Evolutionary conservation across 139 green algal genomes (phyloP), one percentile per base, ranked within the genome.

Genomic region (Picochlorum sp.): DNA sequence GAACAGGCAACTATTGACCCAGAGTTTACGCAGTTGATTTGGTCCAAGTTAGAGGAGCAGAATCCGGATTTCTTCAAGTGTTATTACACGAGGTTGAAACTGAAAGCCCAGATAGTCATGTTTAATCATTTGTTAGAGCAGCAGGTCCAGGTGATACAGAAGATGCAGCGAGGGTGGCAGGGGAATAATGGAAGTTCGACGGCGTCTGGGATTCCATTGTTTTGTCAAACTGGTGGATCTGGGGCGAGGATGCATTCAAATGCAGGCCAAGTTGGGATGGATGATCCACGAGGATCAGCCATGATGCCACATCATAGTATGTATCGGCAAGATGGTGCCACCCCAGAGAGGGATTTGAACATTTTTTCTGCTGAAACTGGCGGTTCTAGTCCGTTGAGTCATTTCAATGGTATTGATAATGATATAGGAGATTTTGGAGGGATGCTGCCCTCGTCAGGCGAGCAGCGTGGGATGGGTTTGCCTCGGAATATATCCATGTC

Each of bases 81-180:
- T 82, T 97, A 97, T 82, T 82, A 95, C 72, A 79, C 87, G 18
- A 80, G 87, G 2, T 72, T 94, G 18, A 88, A 90, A 61, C 65
- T 96, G 5, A 94, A 92, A 68, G 85, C 89, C 54, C 87, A 96
- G 74, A 88, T 97, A 21, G 71, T 92, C 23, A 83, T 92, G 75
- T 97, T 96, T 79, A 97, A 97, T 79, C 76, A 92, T 71, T 78
- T 96, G 8, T 71, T 95, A 57, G 83, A 95, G 66, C 83, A 95
- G 72, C 88, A 96, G 63, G 61, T 90, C 51, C 44, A 45, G 41
- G 24, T 86, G 75, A 63, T 83, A 45, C 61, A 80, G 24, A 82
- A 77, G 51, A 55, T 83, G 49, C 74, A 84, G 62, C 56, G 41
- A 6, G 61, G 61, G 4, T 77, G 71, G 67, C 13, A 34, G 6